A percentile compares a stretch with the other conserved stretches of the same genome.
Evolutionary conservation across 495 filamentous ascomycete genomes (phyloP).

Genomic region (Xylaria castorea): DNA sequence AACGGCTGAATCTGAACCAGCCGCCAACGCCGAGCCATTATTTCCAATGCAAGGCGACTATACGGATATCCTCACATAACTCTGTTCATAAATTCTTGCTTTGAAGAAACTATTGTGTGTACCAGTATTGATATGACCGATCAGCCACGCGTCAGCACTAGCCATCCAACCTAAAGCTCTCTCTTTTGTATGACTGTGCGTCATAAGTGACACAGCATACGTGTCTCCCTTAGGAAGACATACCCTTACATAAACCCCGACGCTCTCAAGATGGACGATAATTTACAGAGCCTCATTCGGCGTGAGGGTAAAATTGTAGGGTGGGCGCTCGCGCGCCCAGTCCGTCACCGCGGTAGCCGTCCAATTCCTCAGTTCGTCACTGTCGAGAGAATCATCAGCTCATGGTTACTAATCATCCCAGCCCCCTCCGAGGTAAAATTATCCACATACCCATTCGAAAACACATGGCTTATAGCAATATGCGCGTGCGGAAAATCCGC

Average conservation of each 20-base stretch:
- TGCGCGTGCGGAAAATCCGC: slow-evolving; percentile 16
- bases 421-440: neutral
- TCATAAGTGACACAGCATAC: neutral
- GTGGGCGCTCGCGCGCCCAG: slow-evolving; percentile 22
- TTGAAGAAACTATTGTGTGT: neutral
- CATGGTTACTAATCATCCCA: neutral
- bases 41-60: neutral
- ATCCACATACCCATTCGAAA: slow-evolving; percentile 8
- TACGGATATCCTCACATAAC: neutral
- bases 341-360: slow-evolving; percentile 22
- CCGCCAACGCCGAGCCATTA: neutral
- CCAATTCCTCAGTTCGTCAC: slow-evolving; percentile 1
- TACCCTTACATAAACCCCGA: neutral
- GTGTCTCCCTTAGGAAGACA: neutral
- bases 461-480: slow-evolving; percentile 25
- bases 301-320: slow-evolving; percentile 18
- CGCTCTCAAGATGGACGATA: neutral
- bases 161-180: neutral
- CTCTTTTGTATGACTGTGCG: neutral
- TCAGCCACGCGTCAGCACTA: neutral
- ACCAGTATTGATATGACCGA: neutral
- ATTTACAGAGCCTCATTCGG: neutral
- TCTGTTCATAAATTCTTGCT: neutral
- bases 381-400: neutral
- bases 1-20: neutral